phyloP scores from a whole-genome alignment of 169 alveolate genomes.

The Cryptosporidium sp. region DNA sequence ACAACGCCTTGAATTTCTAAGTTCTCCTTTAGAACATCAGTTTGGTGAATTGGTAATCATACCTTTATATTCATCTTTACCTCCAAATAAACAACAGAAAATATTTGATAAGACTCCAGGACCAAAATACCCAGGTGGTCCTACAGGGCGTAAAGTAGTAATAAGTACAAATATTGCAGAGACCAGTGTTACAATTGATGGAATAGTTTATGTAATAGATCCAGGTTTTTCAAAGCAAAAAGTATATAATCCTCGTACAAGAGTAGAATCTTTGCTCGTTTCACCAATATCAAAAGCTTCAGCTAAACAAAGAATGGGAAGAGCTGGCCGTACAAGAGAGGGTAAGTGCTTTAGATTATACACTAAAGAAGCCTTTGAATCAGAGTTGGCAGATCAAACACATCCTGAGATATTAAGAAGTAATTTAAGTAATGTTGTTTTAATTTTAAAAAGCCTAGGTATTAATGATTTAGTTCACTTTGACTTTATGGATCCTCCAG shows the following conservation, averaged over 20 bases:
- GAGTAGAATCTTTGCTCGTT: conserved; percentile 96
- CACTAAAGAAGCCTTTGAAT: conserved; percentile 94
- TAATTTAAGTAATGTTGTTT: conserved; percentile 95
- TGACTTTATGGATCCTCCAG: conserved; percentile 99
- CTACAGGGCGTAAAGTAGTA: conserved; percentile 86
- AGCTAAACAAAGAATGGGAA: conserved; percentile 98
- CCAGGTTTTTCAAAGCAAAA: conserved; percentile 99
- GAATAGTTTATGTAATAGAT: conserved; percentile 99
- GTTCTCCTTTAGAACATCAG: conserved; percentile 45
- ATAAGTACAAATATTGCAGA: conserved; percentile 99
- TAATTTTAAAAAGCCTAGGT: conserved; percentile 95
- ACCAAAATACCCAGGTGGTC: conserved; percentile 90
- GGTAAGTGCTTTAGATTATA: conserved; percentile 99
- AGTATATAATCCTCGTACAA: conserved; percentile 98
- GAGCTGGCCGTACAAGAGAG: conserved; percentile 99
- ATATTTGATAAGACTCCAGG: conserved; percentile 97
- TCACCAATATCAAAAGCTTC: conserved; percentile 98
- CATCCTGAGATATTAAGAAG: conserved; percentile 98
- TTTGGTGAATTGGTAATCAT: conserved; percentile 87
- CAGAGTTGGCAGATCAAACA: conserved; percentile 94
- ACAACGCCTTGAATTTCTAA: conserved; percentile 77
- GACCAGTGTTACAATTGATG: conserved; percentile 99
- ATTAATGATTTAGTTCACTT: conserved; percentile 97
- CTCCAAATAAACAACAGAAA: conserved; percentile 95
- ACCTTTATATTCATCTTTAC: conserved; percentile 97